Evolutionary conservation across 176 grass and related monocot species (phyloP).

Genomic region (Oryza coarctata): DNA sequence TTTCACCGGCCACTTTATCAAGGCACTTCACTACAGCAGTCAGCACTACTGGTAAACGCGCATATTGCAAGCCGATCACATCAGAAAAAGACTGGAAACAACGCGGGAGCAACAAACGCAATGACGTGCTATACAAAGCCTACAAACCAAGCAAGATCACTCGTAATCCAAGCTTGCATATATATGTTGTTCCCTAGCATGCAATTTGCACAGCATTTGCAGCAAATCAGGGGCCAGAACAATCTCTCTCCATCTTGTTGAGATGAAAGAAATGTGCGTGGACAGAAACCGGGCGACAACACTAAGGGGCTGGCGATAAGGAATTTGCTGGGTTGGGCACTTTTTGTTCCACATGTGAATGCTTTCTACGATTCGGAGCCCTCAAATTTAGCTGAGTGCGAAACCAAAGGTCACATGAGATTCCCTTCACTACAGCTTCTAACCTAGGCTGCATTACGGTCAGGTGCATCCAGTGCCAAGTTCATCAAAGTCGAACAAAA

Average conservation of each 20-base stretch:
- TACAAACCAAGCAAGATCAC: background rate
- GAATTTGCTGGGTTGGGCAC: slow-evolving; percentile 7
- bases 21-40: background rate
- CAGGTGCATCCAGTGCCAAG: slow-evolving; percentile 55
- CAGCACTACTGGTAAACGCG: slow-evolving; percentile 1
- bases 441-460: slow-evolving; percentile 56
- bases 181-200: background rate
- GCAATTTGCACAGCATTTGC: background rate
- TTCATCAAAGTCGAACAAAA: slow-evolving; percentile 19
- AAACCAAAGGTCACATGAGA: slow-evolving; percentile 26
- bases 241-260: background rate
- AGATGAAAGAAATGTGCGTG: slow-evolving; percentile 19
- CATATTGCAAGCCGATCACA: background rate
- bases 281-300: slow-evolving; percentile 29
- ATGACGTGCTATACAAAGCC: background rate
- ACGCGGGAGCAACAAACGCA: background rate
- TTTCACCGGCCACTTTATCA: background rate
- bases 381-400: slow-evolving; percentile 1
- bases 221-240: background rate
- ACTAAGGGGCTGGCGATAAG: slow-evolving; percentile 43
- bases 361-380: slow-evolving; percentile 31
- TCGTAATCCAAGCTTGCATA: background rate
- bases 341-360: slow-evolving; percentile 19
- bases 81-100: background rate
- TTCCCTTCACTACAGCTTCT: slow-evolving; percentile 21